A percentile compares a stretch with the other conserved stretches of the same genome.
phyloP scores from a whole-genome alignment of 345 rosid species.

The Melastoma malabathricum region DNA sequence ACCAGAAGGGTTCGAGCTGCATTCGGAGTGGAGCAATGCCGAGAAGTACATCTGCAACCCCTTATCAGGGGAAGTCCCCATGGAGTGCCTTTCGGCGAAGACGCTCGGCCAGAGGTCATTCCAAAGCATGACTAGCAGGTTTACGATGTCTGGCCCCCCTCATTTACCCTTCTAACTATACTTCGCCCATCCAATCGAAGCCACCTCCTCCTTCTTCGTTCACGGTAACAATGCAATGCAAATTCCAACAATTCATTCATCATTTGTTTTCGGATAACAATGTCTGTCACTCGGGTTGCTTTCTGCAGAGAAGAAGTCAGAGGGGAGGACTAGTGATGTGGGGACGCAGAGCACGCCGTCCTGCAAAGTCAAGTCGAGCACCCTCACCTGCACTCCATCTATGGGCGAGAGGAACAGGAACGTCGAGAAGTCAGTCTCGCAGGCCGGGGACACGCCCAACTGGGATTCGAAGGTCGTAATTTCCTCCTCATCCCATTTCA shows the following conservation, averaged over 20 bases:
- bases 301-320: conserved; percentile 35
- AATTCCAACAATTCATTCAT: not conserved
- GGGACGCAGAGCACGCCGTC: conserved; percentile 74
- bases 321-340: conserved; percentile 49
- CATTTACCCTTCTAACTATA: conserved; percentile 25
- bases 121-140: conserved; percentile 24
- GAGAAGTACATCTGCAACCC: conserved; percentile 95
- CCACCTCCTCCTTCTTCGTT: conserved; percentile 5
- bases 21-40: conserved; percentile 96
- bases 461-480: conserved; percentile 11
- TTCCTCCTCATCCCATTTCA: no score
- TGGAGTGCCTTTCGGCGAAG: conserved; percentile 90
- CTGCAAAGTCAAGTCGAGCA: conserved; percentile 18
- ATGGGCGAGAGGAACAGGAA: conserved; percentile 34
- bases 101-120: conserved; percentile 68
- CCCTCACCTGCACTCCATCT: conserved; percentile 56
- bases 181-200: conserved; percentile 14
- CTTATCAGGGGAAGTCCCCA: conserved; percentile 93
- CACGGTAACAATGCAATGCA: conserved; percentile 10
- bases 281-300: not conserved
- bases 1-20: conserved; percentile 70
- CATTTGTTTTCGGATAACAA: not conserved
- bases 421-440: conserved; percentile 29
- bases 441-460: conserved; percentile 35
- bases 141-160: conserved; percentile 85